Evolutionary conservation across 805 yeast genomes (phyloP).

Genomic region (Komagataella phaffii): DNA sequence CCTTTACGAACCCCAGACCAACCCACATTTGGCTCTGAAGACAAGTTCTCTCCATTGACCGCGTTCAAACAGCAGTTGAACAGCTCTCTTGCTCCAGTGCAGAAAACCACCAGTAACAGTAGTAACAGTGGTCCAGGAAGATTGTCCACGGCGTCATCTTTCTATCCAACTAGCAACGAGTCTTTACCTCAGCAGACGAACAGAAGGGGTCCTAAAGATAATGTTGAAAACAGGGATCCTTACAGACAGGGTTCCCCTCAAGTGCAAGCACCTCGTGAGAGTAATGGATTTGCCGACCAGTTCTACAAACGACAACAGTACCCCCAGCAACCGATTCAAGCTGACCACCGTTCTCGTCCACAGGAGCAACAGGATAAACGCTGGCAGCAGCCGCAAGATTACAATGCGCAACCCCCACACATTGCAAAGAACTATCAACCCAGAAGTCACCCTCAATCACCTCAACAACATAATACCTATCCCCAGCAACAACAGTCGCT

Average conservation of each 20-base stretch:
- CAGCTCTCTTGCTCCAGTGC: slow-evolving; percentile 8
- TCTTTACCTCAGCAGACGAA: slow-evolving; percentile 3
- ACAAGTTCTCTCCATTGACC: slow-evolving; percentile 21
- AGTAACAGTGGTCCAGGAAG: background rate
- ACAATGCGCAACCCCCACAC: slow-evolving; percentile 2
- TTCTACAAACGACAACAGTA: slow-evolving; percentile 10
- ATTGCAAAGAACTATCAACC: slow-evolving; percentile 5
- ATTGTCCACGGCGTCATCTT: background rate
- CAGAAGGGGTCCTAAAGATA: background rate
- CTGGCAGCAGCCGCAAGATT: slow-evolving; percentile 1
- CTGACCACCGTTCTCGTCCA: slow-evolving; percentile 6
- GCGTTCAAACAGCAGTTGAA: slow-evolving; percentile 18
- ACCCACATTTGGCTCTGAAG: slow-evolving; percentile 1
- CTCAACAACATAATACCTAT: slow-evolving; percentile 5
- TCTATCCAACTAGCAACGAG: background rate
- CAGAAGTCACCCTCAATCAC: slow-evolving; percentile 5
- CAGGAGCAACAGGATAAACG: slow-evolving; percentile 4
- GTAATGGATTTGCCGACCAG: slow-evolving; percentile 1
- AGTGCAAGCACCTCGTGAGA: slow-evolving; percentile 3
- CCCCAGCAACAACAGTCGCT: slow-evolving; percentile 1
- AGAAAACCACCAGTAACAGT: background rate
- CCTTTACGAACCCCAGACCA: background rate
- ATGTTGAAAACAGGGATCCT: slow-evolving; percentile 5
- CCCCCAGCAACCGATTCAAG: slow-evolving; percentile 7
- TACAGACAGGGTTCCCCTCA: slow-evolving; percentile 7